Base-by-base conservation (phyloP, 768 basidiomycete genomes). In the Boletus rex-veris region DNA sequence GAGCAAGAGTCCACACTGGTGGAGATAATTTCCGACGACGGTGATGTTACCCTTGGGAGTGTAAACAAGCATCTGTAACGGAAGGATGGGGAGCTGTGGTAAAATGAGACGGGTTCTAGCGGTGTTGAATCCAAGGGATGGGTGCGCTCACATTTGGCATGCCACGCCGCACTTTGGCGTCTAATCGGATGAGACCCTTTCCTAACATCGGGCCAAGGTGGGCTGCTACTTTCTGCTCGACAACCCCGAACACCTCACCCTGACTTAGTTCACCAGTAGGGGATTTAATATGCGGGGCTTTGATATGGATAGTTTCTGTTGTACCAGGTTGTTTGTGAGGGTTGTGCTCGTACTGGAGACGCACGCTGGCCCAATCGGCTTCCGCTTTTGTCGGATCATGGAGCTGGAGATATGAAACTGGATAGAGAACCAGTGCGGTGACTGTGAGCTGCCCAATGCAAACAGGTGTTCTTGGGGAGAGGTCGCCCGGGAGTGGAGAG, bases 41-140 rank as follows among this genome's bases (percentile, higher is more conserved):
- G 78, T 74, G 58, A 98, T 88, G 71, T 98, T 94, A 31, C 92
- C 90, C 69, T 96, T 97, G 5, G 92, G 92, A 6, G 96, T 96
- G 71, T 90, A 96, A 30, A 98, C 84, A 37, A 97, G 82, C 71
- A 97, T 80, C 64, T 88, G 87, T 16, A 98, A 77, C 19, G 86
- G 83, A 42, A 96, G 76, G 50, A 93, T 90, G 45, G 90, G 88
- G 48, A 89, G 78, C 91, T 95, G 45, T 12, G 50, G 38, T 37
- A 56, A 48, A 26, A 55, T 57, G 50, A 57, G 64, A 53, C 31
- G 48, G 50, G 60, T 51, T 60, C 50, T 46, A 62, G 53, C 30
- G 46, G 14, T 16, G 46, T 51, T 26, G 46, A 21, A 48, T 60
- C 38, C 61, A 59, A 59, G 53, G 57, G 49, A 50, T 57, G 47